Evolutionary conservation across 2,329 filamentous ascomycete species (phyloP).

Genomic region (Aureobasidium leucospermi): DNA sequence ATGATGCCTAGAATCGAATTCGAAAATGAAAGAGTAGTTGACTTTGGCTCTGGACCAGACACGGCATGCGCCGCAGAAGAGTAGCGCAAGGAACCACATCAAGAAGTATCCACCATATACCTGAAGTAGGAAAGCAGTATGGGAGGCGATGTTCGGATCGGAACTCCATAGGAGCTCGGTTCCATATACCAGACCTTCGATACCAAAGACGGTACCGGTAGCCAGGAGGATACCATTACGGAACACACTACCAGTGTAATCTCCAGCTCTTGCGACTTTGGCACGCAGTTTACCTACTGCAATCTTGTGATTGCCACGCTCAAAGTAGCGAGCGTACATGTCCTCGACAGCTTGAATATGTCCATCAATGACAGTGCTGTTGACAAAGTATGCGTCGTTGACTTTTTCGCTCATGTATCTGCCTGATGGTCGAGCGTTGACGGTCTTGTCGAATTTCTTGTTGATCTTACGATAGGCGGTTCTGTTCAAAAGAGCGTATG

Average conservation of each 20-base stretch:
- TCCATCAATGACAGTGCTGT: constrained; percentile 74
- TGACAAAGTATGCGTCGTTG: constrained; percentile 83
- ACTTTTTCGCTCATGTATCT: constrained; percentile 89
- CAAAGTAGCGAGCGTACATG: constrained; percentile 90
- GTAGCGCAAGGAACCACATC: constrained; percentile 66
- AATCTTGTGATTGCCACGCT: constrained; percentile 85
- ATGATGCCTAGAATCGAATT: constrained; percentile 80
- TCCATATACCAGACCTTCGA: constrained; percentile 37
- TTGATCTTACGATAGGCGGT: constrained; percentile 96
- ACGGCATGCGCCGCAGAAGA: constrained; percentile 82
- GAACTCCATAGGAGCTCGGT: constrained; percentile 23
- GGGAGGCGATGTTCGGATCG: constrained; percentile 22
- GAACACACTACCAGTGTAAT: constrained; percentile 53
- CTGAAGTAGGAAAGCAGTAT: constrained; percentile 54
- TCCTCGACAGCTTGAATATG: constrained; percentile 80
- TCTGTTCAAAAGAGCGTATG: constrained; percentile 80
- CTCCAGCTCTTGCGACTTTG: constrained; percentile 52
- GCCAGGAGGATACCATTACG: constrained; percentile 45
- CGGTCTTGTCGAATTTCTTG: constrained; percentile 95
- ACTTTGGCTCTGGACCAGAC: constrained; percentile 79
- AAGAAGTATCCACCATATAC: constrained; percentile 86
- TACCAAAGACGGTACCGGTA: constrained; percentile 35
- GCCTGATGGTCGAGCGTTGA: constrained; percentile 67
- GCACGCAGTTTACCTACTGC: constrained; percentile 80
- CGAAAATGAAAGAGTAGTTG: constrained; percentile 87